phyloP scores from a whole-genome alignment of 2,329 filamentous ascomycete species.

The Colletotrichum noveboracense region DNA sequence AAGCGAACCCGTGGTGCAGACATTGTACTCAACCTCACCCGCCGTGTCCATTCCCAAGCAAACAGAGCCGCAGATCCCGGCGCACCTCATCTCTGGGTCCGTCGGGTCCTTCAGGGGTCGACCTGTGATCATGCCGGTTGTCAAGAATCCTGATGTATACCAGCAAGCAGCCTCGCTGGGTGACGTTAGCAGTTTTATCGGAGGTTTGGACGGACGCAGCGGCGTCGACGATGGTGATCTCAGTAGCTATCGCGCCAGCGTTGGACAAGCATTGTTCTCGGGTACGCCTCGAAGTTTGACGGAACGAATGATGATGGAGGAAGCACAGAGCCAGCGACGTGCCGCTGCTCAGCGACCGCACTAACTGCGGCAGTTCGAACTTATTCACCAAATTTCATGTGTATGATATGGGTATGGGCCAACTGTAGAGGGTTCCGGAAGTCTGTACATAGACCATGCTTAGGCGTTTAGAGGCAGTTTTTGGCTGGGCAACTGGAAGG shows the following conservation, averaged over 20 bases:
- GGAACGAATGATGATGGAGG: conserved; percentile 54
- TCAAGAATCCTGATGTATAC: conserved; percentile 54
- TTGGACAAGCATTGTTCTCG: conserved; percentile 43
- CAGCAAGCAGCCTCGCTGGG: conserved; percentile 54
- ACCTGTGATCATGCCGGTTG: conserved; percentile 56
- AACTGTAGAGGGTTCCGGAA: conserved; percentile 14
- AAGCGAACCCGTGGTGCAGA: conserved; percentile 22
- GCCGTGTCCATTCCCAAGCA: conserved; percentile 44
- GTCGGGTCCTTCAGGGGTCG: conserved; percentile 61
- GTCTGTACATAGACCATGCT: conserved; percentile 17
- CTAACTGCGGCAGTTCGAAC: neutral
- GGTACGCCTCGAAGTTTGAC: conserved; percentile 53
- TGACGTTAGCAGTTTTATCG: conserved; percentile 56
- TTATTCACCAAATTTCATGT: neutral
- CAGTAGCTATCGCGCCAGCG: conserved; percentile 47
- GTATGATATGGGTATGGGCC: conserved; percentile 12
- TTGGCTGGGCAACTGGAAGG: conserved; percentile 9
- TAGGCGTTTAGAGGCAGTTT: conserved; percentile 15
- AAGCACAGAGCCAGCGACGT: conserved; percentile 38
- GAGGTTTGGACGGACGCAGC: conserved; percentile 56
- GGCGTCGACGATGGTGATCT: conserved; percentile 52
- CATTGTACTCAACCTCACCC: conserved; percentile 48
- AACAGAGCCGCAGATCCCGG: conserved; percentile 27
- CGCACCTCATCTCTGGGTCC: conserved; percentile 36
- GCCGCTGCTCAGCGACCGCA: conserved; percentile 18